Evolutionary conservation across 2,329 filamentous ascomycete species (phyloP), one percentile per base, ranked within the genome.

Genomic region (Colletotrichum graminicola): DNA sequence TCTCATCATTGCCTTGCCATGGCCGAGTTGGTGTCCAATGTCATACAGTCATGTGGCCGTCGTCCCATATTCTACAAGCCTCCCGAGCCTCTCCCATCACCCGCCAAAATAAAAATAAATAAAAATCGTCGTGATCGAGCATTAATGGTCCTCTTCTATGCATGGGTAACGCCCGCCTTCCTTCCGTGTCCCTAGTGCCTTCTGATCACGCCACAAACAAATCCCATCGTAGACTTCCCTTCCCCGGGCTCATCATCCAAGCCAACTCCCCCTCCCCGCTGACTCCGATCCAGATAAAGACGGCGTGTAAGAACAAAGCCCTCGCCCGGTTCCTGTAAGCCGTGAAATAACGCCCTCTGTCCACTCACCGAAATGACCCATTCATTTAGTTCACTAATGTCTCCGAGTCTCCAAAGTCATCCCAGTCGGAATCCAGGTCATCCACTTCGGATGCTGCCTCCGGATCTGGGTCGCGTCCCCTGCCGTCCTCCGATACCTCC

Each of bases 141-240:
- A 71, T 71, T 71, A 62, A 59, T 67, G 51, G 8, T 71, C 62
- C 57, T 57, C 29, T 64, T 71, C 62, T 66, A 71, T 62, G 63
- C 64, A 54, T 67, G 57, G 39, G 43, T 43, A 10, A 54, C 45
- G 26, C 39, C 21, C 67, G 43, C 36, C 67, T 32, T 62, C 52
- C 10, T 54, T 52, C 57, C 51, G 12, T 71, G 16, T 57, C 64
- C 51, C 10, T 55, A 3, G 52, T 16, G 47, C 47, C 62, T 56
- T 51, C 43, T 47, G 16, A 23, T 61, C 67, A 66, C 63, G 56
- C 67, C 67, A 49, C 54, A n/a, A 52, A 23, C 29, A n/a, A 52
- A 23, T n/a, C 57, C 51, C 34, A 29, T 47, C 47, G 21, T 43
- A 36, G 12, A 11, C 16, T 36, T 21, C 32, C 14, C 11, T 43